Base-by-base conservation (phyloP, 306 rosid genomes). In the Dryas drummondii region DNA sequence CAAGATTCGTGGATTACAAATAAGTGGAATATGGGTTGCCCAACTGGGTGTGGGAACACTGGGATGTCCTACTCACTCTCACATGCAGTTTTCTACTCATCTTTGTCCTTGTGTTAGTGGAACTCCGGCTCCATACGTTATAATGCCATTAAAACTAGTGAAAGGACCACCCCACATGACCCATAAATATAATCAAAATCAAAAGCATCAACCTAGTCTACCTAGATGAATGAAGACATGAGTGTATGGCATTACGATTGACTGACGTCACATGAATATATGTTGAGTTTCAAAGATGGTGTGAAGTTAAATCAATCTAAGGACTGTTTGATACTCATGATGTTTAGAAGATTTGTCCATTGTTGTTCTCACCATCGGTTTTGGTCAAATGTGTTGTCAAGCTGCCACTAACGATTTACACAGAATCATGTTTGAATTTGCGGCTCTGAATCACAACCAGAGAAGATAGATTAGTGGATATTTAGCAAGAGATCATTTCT, bases 111-210 rank as follows among this genome's bases (percentile, higher is more conserved):
- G 77, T 48, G 17, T 64, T 7, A 50, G 82, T 78, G 88, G 79
- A 68, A 78, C 78, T 82, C 71, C 69, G 76, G 79, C 84, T 73
- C 80, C 85, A 83, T 75, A 49, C 78, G 26, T 70, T 81, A 49
- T 79, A 71, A 56, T 19, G 45, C 82, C 76, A 80, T 82, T 73
- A n/a, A 32, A 76, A 74, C 75, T 14, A 56, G 37, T 46, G 51
- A 72, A 81, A 84, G 90, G 88, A 86, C 91, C 87, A 83, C 85
- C 78, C 80, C 79, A 81, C 85, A 77, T 77, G 84, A 17, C 65
- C 71, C 19, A 76, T 64, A 49, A 22, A 22, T 22, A 63, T 32
- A 51, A 49, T 14, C 16, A 54, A 71, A 40, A 13, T 4, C 32
- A 13, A 58, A 41, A 22, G 57, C 26, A 52, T 22, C 70, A 56